Conservation (phyloP, 371 early-diverging fungal genomes). For the Mortierella sp. region DNA sequence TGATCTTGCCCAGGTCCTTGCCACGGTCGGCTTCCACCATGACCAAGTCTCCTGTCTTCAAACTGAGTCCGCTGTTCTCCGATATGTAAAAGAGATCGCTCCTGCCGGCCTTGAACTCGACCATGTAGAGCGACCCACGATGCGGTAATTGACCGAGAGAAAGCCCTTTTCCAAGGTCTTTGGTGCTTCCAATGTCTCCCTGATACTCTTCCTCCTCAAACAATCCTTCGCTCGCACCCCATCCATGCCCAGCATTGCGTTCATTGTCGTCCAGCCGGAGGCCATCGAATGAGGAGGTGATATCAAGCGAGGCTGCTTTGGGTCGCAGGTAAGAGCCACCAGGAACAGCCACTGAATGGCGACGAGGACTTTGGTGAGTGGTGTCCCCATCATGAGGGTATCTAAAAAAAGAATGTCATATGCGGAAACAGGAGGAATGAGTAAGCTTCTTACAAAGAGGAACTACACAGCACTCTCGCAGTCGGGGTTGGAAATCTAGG, state of each 20-base stretch:
- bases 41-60: conserved; percentile 81
- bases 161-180: conserved; percentile 64
- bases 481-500: conserved; percentile 12
- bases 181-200: conserved; percentile 11
- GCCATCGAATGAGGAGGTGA: conserved; percentile 54
- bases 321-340: conserved; percentile 51
- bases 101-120: conserved; percentile 91
- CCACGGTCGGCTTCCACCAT: conserved; percentile 97
- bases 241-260: conserved; percentile 1
- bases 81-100: conserved; percentile 80
- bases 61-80: conserved; percentile 60
- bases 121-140: conserved; percentile 77
- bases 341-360: conserved; percentile 64
- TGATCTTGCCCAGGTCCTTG: conserved; percentile 92
- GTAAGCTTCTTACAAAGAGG: neutral
- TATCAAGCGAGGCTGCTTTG: conserved; percentile 22
- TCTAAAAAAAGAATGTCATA: neutral
- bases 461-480: neutral
- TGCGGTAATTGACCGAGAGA: conserved; percentile 61
- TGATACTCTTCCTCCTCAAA: conserved; percentile 22
- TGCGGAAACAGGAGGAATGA: neutral
- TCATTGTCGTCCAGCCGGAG: conserved; percentile 48
- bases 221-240: conserved; percentile 24
- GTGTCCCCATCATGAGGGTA: conserved; percentile 22
- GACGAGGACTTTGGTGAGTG: conserved; percentile 53